Evolutionary conservation across 2,329 filamentous ascomycete species (phyloP).

Genomic region (Aspergillus spinulosporus): DNA sequence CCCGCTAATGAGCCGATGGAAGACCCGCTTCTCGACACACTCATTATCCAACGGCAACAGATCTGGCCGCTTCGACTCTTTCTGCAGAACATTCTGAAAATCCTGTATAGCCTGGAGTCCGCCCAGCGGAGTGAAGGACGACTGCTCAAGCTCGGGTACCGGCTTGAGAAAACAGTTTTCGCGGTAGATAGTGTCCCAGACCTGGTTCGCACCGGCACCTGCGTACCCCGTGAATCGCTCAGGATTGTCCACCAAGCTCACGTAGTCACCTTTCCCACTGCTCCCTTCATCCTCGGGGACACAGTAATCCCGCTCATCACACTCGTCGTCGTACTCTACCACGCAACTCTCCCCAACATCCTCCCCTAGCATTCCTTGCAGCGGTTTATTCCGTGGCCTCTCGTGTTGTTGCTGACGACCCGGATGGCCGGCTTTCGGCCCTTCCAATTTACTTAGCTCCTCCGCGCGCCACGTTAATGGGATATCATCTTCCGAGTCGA

Average conservation of each 20-base stretch:
- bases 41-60: constrained; percentile 81
- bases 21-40: constrained; percentile 97
- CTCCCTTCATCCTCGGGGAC: constrained; percentile 91
- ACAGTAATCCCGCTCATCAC: constrained; percentile 95
- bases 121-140: constrained; percentile 38
- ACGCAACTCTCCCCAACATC: constrained; percentile 93
- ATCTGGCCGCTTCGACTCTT: constrained; percentile 46
- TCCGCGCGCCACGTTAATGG: constrained; percentile 87
- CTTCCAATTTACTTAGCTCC: constrained; percentile 87
- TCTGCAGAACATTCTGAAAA: constrained; percentile 60
- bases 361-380: constrained; percentile 80
- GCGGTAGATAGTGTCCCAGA: constrained; percentile 95
- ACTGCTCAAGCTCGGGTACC: constrained; percentile 30
- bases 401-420: constrained; percentile 71
- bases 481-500: constrained; percentile 94
- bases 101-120: constrained; percentile 60
- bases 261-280: constrained; percentile 87
- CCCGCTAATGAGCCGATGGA: constrained; percentile 90
- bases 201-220: constrained; percentile 78
- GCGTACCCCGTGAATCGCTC: constrained; percentile 94
- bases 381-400: constrained; percentile 66
- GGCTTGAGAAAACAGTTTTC: constrained; percentile 86
- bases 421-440: constrained; percentile 84
- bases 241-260: constrained; percentile 88
- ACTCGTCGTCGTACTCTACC: constrained; percentile 95